phyloP scores from a whole-genome alignment of 805 yeast species.

The Sugiyamaella floridensis region DNA sequence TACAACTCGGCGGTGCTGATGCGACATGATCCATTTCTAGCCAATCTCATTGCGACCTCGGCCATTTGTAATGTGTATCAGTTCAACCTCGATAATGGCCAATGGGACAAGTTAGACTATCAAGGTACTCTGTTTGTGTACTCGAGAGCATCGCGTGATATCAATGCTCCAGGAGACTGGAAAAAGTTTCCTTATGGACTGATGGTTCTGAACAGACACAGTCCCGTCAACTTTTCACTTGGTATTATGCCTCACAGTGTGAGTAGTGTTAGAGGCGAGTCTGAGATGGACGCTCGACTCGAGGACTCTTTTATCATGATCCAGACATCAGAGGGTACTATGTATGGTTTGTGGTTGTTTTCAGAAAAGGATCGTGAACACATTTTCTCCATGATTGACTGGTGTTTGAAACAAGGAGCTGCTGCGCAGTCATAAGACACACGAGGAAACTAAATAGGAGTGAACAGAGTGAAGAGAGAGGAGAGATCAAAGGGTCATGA shows the following conservation, averaged over 20 bases:
- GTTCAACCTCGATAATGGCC: conserved; percentile 27
- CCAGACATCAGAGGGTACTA: conserved; percentile 26
- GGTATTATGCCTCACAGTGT: conserved; percentile 29
- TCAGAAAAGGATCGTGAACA: conserved; percentile 28
- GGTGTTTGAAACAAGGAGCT: conserved; percentile 26
- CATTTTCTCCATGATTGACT: conserved; percentile 23
- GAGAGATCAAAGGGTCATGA: not conserved
- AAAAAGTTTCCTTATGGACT: conserved; percentile 31
- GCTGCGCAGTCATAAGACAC: not conserved
- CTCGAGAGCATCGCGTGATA: conserved; percentile 23
- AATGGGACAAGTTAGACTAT: conserved; percentile 34
- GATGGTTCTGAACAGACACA: conserved; percentile 32
- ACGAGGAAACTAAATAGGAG: not conserved
- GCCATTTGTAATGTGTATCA: conserved; percentile 36
- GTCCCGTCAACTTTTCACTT: conserved; percentile 28
- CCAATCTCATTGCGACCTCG: conserved; percentile 32
- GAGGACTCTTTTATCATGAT: conserved; percentile 33
- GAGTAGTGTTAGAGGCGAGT: conserved; percentile 16
- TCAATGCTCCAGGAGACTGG: conserved; percentile 15
- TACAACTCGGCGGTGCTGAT: conserved; percentile 30
- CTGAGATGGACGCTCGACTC: conserved; percentile 29
- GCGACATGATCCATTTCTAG: conserved; percentile 32
- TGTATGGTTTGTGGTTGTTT: conserved; percentile 36
- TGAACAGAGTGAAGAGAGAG: not conserved
- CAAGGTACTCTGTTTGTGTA: conserved; percentile 37